phyloP scores from a whole-genome alignment of 1,139 yeast species.

The Saccharomycopsis crataegensis region DNA sequence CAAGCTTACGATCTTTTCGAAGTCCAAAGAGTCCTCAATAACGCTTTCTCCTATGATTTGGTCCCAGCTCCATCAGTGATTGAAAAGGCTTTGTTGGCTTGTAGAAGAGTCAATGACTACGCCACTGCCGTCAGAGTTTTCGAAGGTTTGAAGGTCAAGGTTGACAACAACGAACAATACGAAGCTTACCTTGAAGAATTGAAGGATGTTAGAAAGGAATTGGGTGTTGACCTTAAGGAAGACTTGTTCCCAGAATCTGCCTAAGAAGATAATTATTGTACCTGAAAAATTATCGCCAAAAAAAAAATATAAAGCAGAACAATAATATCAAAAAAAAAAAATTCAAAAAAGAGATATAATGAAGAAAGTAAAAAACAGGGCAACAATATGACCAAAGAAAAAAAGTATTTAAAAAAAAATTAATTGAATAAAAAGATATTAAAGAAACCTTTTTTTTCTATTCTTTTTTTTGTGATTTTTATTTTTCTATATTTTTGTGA shows the following conservation, averaged over 20 bases:
- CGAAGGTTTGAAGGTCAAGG: constrained; percentile 90
- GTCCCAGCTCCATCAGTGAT: constrained; percentile 97
- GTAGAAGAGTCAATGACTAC: constrained; percentile 98
- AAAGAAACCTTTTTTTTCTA: not conserved
- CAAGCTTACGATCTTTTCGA: constrained; percentile 97
- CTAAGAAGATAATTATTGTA: constrained; percentile 4
- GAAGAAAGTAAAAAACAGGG: not conserved
- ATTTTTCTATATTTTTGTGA: not conserved
- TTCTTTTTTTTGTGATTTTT: not conserved
- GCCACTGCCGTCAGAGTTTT: constrained; percentile 98
- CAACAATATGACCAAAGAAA: not conserved
- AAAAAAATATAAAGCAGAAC: constrained; percentile 4
- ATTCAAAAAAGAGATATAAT: not conserved
- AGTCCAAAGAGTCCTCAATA: constrained; percentile 90
- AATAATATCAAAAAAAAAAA: constrained; percentile 1
- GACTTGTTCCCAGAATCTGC: constrained; percentile 54
- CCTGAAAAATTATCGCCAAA: not conserved
- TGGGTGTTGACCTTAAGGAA: constrained; percentile 92
- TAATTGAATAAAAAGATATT: not conserved
- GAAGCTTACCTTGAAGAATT: constrained; percentile 93
- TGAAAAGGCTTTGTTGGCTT: constrained; percentile 94
- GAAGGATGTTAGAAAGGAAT: constrained; percentile 83
- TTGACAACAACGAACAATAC: constrained; percentile 89
- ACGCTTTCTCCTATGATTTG: constrained; percentile 95
- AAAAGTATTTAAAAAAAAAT: not conserved